Evolutionary conservation across 2,329 filamentous ascomycete species (phyloP).

Genomic region (Talaromyces albobiverticillius): DNA sequence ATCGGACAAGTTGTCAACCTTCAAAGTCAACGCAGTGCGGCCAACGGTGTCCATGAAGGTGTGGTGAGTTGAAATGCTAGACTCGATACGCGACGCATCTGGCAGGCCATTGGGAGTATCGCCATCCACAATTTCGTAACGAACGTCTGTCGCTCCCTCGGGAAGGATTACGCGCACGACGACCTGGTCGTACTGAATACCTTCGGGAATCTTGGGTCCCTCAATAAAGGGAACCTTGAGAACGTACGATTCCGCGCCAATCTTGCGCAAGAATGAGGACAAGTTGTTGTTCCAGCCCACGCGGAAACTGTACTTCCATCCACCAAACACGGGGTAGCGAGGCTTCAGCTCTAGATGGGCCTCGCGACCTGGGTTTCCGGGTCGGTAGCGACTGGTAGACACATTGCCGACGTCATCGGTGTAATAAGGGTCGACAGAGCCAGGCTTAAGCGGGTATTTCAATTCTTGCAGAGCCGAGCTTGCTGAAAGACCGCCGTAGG

Average conservation of each 20-base stretch:
- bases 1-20: slow-evolving; percentile 82
- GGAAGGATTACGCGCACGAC: slow-evolving; percentile 81
- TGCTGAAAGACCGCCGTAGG: slow-evolving; percentile 69
- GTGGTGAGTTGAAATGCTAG: slow-evolving; percentile 64
- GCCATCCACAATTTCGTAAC: slow-evolving; percentile 71
- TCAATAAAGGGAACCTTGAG: slow-evolving; percentile 91
- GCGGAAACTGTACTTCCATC: slow-evolving; percentile 97
- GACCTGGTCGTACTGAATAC: slow-evolving; percentile 79
- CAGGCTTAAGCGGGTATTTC: slow-evolving; percentile 72
- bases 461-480: slow-evolving; percentile 78
- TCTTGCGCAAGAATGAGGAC: slow-evolving; percentile 67
- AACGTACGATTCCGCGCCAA: slow-evolving; percentile 67
- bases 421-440: slow-evolving; percentile 87
- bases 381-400: slow-evolving; percentile 83
- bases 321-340: slow-evolving; percentile 92
- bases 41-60: slow-evolving; percentile 94
- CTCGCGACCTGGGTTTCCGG: slow-evolving; percentile 65
- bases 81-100: slow-evolving; percentile 51
- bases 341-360: slow-evolving; percentile 88
- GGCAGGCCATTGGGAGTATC: slow-evolving; percentile 65
- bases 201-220: slow-evolving; percentile 81
- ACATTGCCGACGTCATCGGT: slow-evolving; percentile 96
- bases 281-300: slow-evolving; percentile 93
- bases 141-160: slow-evolving; percentile 70
- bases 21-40: slow-evolving; percentile 76